Percentiles rank a stretch among this genome's conserved stretches.
phyloP scores from a whole-genome alignment of 306 rosid species.

The Prunus dulcis region DNA sequence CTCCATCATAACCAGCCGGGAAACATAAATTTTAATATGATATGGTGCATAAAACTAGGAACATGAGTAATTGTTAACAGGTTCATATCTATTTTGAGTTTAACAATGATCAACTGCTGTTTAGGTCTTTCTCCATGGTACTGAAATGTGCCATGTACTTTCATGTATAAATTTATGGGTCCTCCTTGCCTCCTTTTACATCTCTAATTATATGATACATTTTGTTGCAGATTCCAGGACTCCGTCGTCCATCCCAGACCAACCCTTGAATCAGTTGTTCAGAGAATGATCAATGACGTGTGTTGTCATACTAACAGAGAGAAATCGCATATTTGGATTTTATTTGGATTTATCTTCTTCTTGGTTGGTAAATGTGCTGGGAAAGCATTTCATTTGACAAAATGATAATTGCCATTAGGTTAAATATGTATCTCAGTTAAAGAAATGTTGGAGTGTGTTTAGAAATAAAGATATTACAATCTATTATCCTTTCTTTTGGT shows the following conservation, averaged over 20 bases:
- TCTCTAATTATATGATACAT: constrained; percentile 5
- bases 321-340: not conserved
- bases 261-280: constrained; percentile 35
- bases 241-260: constrained; percentile 44
- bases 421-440: not conserved
- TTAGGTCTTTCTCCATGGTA: not conserved
- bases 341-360: not conserved
- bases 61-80: not conserved
- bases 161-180: not conserved
- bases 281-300: not conserved
- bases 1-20: not conserved
- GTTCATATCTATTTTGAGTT: not conserved
- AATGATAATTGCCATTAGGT: not conserved
- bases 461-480: not conserved
- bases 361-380: not conserved
- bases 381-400: not conserved
- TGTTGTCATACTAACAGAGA: not conserved
- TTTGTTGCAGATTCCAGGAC: constrained; percentile 71
- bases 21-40: not conserved
- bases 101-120: not conserved
- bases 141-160: not conserved
- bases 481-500: not conserved
- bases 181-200: not conserved
- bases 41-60: not conserved
- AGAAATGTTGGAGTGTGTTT: not conserved